Conservation (phyloP, 73 alveolate species). For the Paramecium pentaurelia region DNA sequence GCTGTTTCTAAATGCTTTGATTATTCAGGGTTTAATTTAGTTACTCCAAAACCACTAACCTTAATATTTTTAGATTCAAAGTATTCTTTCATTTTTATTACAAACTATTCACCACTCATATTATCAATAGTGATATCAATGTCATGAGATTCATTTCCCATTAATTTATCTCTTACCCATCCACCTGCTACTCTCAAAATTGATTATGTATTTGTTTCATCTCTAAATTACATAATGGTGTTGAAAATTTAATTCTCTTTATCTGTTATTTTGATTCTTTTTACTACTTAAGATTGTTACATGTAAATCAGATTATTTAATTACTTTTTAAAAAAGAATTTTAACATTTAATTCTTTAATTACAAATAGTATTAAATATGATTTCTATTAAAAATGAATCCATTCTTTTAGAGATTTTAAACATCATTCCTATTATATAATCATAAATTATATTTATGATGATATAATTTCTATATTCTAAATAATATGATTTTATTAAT, state of each 20-base stretch:
- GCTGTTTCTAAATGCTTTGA: conserved; percentile 98
- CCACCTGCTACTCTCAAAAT: conserved; percentile 98
- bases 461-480: background rate
- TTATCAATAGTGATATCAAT: conserved; percentile 97
- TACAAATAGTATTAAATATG: background rate
- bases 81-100: conserved; percentile 77
- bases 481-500: background rate
- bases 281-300: background rate
- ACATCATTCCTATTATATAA: background rate
- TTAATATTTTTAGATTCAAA: conserved; percentile 76
- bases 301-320: conserved; percentile 9
- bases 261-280: conserved; percentile 63
- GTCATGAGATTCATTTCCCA: conserved; percentile 91
- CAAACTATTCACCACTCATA: conserved; percentile 95
- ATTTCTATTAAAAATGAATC: background rate
- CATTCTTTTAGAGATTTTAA: too few relatives aligned
- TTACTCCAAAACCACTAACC: conserved; percentile 78
- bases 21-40: conserved; percentile 88
- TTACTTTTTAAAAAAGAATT: conserved; percentile 16
- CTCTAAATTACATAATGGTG: conserved; percentile 69
- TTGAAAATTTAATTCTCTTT: conserved; percentile 79
- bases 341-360: background rate
- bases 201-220: conserved; percentile 70
- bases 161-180: conserved; percentile 98
- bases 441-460: background rate